Percentiles rank a stretch among this genome's conserved stretches.
These are phyloP conservation scores for Fusarium sp. DNA, from an alignment of 2,329 filamentous ascomycete species.

Conservation along the genomic window DNA sequence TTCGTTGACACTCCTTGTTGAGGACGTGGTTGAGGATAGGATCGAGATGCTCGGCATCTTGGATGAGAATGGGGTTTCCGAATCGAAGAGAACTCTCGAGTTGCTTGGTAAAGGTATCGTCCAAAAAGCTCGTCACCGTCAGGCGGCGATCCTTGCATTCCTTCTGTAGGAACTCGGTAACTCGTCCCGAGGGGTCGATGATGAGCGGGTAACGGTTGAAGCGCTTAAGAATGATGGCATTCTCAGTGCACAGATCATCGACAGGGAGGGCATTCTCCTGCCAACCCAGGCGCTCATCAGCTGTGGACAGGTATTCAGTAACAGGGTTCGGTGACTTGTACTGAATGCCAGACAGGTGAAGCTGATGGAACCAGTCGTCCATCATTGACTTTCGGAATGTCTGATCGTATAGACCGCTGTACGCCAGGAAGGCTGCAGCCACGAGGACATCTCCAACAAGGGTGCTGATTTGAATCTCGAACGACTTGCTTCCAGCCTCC, in stretches of 20 bases:
- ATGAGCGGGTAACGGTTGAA: slow-evolving; percentile 99
- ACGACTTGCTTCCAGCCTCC: slow-evolving; percentile 98
- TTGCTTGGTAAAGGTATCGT: slow-evolving; percentile 98
- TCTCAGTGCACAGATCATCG: slow-evolving; percentile 97
- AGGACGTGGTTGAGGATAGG: slow-evolving; percentile 98
- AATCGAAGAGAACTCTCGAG: slow-evolving; percentile 96
- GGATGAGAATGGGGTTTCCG: slow-evolving; percentile 97
- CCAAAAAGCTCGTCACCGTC: slow-evolving; percentile 97
- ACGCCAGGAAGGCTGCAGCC: slow-evolving; percentile 96
- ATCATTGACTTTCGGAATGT: slow-evolving; percentile 98
- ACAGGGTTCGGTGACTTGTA: slow-evolving; percentile 95
- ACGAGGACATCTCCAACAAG: slow-evolving; percentile 95
- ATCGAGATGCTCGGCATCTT: slow-evolving; percentile 96
- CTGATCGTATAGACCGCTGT: slow-evolving; percentile 96
- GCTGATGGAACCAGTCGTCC: slow-evolving; percentile 96
- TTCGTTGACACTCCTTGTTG: slow-evolving; percentile 99
- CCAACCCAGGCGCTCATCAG: slow-evolving; percentile 94
- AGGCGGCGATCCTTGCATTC: slow-evolving; percentile 93
- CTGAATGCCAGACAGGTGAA: slow-evolving; percentile 90
- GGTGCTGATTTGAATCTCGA: slow-evolving; percentile 97
- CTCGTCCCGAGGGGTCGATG: slow-evolving; percentile 95
- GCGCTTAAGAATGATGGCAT: slow-evolving; percentile 95
- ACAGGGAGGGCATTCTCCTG: slow-evolving; percentile 94
- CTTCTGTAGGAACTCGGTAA: slow-evolving; percentile 94
- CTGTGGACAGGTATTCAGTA: slow-evolving; percentile 95